phyloP scores from a whole-genome alignment of 73 alveolate genomes.

The Paramecium octaurelia region DNA sequence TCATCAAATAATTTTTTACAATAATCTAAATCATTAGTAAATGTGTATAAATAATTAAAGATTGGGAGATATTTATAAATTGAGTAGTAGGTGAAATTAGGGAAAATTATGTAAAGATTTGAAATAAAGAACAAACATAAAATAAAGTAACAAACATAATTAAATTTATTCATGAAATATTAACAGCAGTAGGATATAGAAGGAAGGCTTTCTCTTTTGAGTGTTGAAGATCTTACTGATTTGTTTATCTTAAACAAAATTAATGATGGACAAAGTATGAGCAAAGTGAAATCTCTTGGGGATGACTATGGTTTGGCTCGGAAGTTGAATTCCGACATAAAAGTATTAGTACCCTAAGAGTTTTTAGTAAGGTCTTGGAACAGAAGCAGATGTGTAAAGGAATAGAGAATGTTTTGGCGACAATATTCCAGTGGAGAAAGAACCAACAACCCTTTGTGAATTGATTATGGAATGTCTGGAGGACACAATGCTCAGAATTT shows the following conservation, averaged over 20 bases:
- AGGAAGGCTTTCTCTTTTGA: not conserved
- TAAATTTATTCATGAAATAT: not conserved
- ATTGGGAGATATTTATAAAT: not conserved
- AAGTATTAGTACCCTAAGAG: not conserved
- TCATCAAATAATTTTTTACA: not conserved
- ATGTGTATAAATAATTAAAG: not conserved
- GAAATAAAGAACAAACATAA: not conserved
- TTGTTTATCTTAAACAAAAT: not conserved
- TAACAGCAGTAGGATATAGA: not conserved
- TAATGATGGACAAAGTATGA: not conserved
- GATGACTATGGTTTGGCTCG: slow-evolving; percentile 55
- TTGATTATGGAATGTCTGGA: slow-evolving; percentile 85
- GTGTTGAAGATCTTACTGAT: not conserved
- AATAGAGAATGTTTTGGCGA: slow-evolving; percentile 23
- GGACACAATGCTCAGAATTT: slow-evolving; percentile 90
- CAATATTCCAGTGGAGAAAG: slow-evolving; percentile 33
- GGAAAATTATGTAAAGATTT: not conserved
- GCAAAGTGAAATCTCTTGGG: not conserved
- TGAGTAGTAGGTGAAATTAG: not conserved
- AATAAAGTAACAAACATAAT: not conserved
- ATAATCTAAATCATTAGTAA: not conserved
- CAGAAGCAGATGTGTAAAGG: not conserved
- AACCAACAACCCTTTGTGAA: slow-evolving; percentile 43
- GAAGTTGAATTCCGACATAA: slow-evolving; percentile 48
- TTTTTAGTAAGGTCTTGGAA: slow-evolving; percentile 34